Evolutionary conservation across 768 basidiomycete genomes (phyloP).

Genomic region (Tylopilus rubrobrunneus): DNA sequence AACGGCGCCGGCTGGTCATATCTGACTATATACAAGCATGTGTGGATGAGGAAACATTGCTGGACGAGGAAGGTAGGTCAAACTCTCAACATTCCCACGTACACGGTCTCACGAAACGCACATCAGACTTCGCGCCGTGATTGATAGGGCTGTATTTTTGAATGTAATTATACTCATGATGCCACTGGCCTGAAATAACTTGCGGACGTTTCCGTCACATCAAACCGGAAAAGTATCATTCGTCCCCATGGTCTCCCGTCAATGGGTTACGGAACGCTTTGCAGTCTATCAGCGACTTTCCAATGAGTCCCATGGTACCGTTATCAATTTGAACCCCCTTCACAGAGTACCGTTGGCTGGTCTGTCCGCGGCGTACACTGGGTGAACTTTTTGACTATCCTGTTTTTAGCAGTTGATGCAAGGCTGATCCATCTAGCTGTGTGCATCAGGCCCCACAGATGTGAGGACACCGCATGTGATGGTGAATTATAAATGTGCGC

Average conservation of each 20-base stretch:
- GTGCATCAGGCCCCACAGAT: background rate
- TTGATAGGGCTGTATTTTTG: background rate
- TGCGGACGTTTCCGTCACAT: background rate
- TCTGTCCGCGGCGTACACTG: background rate
- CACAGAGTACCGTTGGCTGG: background rate
- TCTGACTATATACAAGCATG: constrained; percentile 75
- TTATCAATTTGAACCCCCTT: background rate
- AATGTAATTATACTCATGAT: background rate
- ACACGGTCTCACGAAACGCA: constrained; percentile 1
- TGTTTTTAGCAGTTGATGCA: background rate
- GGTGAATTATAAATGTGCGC: background rate
- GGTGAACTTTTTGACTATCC: background rate
- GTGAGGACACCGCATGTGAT: background rate
- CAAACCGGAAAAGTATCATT: background rate
- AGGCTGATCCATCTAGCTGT: background rate
- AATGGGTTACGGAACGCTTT: background rate
- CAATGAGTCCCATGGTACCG: background rate
- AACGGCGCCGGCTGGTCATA: constrained; percentile 73
- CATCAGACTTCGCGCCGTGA: constrained; percentile 27
- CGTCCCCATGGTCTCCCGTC: background rate
- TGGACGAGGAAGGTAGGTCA: constrained; percentile 72
- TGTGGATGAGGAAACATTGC: constrained; percentile 76
- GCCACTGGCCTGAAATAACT: too few relatives aligned
- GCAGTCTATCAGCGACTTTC: background rate
- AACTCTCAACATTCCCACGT: background rate